A percentile compares a stretch with the other conserved stretches of the same genome.
Conservation (phyloP, 208 protist species). For the Phytomonas sp. region DNA sequence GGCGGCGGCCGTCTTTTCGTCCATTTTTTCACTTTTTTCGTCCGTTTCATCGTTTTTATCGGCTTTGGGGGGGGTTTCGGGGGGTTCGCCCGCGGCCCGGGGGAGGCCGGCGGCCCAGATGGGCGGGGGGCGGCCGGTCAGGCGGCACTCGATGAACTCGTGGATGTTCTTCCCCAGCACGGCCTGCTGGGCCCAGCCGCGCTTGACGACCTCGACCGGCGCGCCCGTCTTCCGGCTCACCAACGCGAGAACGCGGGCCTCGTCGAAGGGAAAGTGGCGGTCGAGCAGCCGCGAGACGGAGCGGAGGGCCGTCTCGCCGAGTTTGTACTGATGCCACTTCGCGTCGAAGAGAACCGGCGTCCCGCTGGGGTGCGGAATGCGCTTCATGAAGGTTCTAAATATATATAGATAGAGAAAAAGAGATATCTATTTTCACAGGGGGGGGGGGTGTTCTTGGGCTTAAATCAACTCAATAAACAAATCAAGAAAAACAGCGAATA, state of each 20-base stretch:
- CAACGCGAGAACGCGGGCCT: conserved; percentile 45
- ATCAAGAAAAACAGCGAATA: too few species aligned
- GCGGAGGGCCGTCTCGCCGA: conserved; percentile 43
- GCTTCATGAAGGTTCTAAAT: conserved; percentile 16
- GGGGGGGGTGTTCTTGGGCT: too few species aligned
- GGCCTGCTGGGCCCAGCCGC: conserved; percentile 56
- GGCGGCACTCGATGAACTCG: conserved; percentile 72
- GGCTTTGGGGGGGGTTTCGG: conserved; percentile 19
- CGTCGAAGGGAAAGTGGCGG: conserved; percentile 81
- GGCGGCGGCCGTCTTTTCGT: neutral
- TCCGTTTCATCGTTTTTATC: conserved; percentile 8
- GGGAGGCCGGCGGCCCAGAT: conserved; percentile 23
- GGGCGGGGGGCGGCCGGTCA: conserved; percentile 58
- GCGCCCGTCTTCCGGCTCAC: conserved; percentile 69
- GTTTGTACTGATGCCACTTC: conserved; percentile 81
- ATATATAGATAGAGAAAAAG: too few species aligned
- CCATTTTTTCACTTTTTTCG: conserved; percentile 8
- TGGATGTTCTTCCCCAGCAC: conserved; percentile 88
- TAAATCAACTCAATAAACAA: too few species aligned
- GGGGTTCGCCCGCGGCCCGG: conserved; percentile 8
- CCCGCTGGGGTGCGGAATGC: conserved; percentile 57
- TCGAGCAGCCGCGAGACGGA: conserved; percentile 82
- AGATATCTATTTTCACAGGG: too few species aligned
- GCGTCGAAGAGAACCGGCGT: conserved; percentile 55
- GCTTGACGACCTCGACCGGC: conserved; percentile 42